Evolutionary conservation across 176 grass and related monocot genomes (phyloP), one percentile per base, ranked within the genome.

Genomic region (Urochloa ruziziensis): DNA sequence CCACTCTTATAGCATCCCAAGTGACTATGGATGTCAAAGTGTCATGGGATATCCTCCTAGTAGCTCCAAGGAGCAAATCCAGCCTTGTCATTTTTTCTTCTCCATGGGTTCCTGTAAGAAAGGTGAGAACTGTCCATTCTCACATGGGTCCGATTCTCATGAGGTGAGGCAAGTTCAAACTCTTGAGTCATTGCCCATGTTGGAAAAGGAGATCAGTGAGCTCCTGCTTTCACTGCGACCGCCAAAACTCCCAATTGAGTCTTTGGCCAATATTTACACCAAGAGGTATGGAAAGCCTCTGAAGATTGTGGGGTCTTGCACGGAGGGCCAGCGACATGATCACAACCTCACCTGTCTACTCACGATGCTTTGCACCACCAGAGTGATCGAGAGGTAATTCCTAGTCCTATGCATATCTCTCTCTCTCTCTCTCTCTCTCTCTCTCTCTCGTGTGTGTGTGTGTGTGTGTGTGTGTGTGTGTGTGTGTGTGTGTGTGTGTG

Each of bases 161-260:
- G n/a, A 39, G 2, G 8, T 57, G 11, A 74, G 27, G 43, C 80
- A 84, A 81, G 66, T 39, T 75, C 19, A 63, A 3, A 49, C 39
- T 29, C 8, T 56, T 82, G 78, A 24, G 28, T 46, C 51, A 86
- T 53, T 79, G 67, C 33, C 8, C 40, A 84, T 79, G 71, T 66
- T 97, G 61, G 94, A 97, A 62, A 61, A 76, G 30, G 80, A 97
- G 62, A 90, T 94, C 16, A 86, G 81, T 28, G 70, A 84, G 53
- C 63, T 97, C 7, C 67, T 94, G 44, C 74, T 40, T 69, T 68
- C 5, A 29, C 85, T 17, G 39, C 35, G 5, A 48, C 57, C 39
- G 10, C 81, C 89, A 12, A 24, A 2, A 14, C 76, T 94, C 25
- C 87, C 87, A 46, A 77, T 95, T 24, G 87, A 86, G 6, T 87